These are phyloP conservation scores for Bacidia rubella DNA, from an alignment of 495 filamentous ascomycete species.

Conservation along the genomic window DNA sequence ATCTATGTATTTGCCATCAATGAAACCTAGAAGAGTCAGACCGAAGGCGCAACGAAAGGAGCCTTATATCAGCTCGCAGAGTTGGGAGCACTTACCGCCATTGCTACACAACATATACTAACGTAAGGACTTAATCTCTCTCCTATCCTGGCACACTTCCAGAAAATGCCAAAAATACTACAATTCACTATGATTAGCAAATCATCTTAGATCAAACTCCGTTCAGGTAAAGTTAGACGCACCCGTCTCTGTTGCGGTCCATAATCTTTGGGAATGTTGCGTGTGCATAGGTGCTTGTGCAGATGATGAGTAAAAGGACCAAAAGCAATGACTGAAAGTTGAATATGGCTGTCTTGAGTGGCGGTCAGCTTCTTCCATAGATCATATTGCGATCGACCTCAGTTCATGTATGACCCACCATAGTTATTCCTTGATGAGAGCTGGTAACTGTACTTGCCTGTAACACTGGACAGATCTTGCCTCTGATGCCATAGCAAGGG, in stretches of 20 bases:
- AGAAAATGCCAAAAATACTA: constrained; percentile 80
- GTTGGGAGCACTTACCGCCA: constrained; percentile 59
- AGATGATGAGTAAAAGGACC: constrained; percentile 87
- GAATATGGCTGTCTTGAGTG: constrained; percentile 74
- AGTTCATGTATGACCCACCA: too few species aligned
- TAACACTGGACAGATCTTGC: too few species aligned
- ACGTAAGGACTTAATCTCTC: constrained; percentile 93
- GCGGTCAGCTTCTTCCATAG: neutral
- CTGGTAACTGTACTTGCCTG: too few species aligned
- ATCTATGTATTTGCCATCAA: constrained; percentile 15
- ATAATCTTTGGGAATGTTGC: constrained; percentile 81
- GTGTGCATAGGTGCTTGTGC: constrained; percentile 87
- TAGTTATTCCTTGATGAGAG: neutral
- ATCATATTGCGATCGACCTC: too few species aligned
- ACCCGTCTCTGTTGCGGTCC: constrained; percentile 87
- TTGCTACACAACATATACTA: constrained; percentile 81
- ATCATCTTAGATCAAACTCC: neutral
- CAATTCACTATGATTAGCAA: neutral
- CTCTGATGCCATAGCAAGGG: neutral
- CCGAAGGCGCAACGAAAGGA: too few species aligned
- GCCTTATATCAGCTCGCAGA: neutral
- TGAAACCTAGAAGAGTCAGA: constrained; percentile 11
- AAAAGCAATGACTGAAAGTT: constrained; percentile 92
- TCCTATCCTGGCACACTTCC: constrained; percentile 90
- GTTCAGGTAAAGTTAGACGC: constrained; percentile 21